phyloP scores from a whole-genome alignment of 176 grass and related monocot species.

The Zea luxurians region DNA sequence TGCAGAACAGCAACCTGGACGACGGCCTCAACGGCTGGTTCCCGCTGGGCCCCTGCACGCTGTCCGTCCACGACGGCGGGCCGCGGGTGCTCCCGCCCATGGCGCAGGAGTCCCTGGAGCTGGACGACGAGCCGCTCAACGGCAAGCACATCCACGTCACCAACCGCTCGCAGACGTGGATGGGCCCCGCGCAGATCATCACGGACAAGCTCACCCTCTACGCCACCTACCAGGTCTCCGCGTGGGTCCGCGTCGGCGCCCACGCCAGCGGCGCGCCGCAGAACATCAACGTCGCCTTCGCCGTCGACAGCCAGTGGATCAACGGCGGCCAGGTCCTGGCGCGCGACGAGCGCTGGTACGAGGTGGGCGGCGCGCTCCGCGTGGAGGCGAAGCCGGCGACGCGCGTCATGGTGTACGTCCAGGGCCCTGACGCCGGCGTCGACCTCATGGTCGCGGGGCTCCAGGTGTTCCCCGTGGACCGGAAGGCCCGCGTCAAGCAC shows the following conservation, averaged over 20 bases:
- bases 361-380: constrained; percentile 75
- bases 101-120: constrained; percentile 58
- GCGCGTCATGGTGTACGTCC: constrained; percentile 66
- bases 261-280: constrained; percentile 30
- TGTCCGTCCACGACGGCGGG: constrained; percentile 52
- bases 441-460: constrained; percentile 86
- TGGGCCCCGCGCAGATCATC: constrained; percentile 75
- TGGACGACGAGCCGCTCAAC: constrained; percentile 56
- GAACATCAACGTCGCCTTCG: constrained; percentile 52
- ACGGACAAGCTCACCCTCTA: constrained; percentile 62
- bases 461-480: constrained; percentile 74
- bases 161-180: constrained; percentile 78
- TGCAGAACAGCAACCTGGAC: constrained; percentile 67
- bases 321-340: constrained; percentile 75
- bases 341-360: constrained; percentile 76
- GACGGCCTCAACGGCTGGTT: constrained; percentile 72
- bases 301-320: constrained; percentile 68
- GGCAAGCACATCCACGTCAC: constrained; percentile 75
- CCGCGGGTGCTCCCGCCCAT: constrained; percentile 67
- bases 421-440: constrained; percentile 64
- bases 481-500: constrained; percentile 53
- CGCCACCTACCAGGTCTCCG: constrained; percentile 80
- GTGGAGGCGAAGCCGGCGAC: constrained; percentile 54
- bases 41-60: constrained; percentile 57
- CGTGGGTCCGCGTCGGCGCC: constrained; percentile 72